Evolutionary conservation across 768 basidiomycete species (phyloP).

Genomic region (Dacryopinax primogenitus): DNA sequence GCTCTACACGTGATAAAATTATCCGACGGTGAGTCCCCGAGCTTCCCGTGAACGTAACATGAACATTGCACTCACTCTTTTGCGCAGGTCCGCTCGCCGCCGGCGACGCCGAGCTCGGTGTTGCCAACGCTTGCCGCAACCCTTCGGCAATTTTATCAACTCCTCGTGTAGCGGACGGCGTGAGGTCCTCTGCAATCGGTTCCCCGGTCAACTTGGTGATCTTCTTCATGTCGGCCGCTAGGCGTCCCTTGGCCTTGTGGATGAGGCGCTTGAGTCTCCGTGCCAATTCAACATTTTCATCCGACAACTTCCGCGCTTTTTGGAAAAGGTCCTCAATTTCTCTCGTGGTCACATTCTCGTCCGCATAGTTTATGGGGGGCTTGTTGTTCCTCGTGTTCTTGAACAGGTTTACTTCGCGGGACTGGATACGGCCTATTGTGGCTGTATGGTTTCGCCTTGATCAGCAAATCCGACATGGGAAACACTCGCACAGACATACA

Average conservation of each 20-base stretch:
- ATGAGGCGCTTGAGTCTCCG: constrained; percentile 12
- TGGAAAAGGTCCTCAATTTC: constrained; percentile 15
- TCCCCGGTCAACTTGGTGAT: constrained; percentile 9
- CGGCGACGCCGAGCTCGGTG: not conserved
- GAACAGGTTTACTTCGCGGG: constrained; percentile 4
- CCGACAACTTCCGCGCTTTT: constrained; percentile 13
- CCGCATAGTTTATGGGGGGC: constrained; percentile 8
- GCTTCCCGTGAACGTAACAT: not conserved
- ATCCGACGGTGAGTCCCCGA: not conserved
- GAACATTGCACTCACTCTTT: not conserved
- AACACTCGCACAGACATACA: constrained; percentile 9
- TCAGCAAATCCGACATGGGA: not conserved
- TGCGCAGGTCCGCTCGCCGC: not conserved
- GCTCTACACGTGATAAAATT: not conserved
- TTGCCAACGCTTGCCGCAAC: not conserved
- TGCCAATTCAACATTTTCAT: constrained; percentile 16
- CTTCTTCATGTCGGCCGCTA: constrained; percentile 8
- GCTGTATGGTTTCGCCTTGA: not conserved
- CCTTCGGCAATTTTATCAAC: not conserved
- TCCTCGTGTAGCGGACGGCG: not conserved
- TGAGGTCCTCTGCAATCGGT: not conserved
- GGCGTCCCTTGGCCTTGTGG: constrained; percentile 1
- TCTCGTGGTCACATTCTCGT: constrained; percentile 2
- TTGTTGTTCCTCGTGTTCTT: constrained; percentile 10
- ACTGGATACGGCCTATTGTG: constrained; percentile 13